A percentile compares a stretch with the other conserved stretches of the same genome.
Conservation (phyloP, 202 grass and related monocot genomes). For the Eragrostis tef region DNA sequence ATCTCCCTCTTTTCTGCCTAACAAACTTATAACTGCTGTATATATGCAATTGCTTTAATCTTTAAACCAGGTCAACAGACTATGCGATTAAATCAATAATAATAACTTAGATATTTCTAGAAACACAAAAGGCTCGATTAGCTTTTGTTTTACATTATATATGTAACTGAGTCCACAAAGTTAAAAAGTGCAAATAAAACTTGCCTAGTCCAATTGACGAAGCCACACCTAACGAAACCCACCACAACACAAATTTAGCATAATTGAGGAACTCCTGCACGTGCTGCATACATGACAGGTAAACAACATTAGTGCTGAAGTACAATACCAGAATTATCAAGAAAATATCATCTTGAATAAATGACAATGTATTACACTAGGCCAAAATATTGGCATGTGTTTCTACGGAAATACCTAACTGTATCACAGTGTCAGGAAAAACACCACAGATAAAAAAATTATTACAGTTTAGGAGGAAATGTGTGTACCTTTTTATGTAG, state of each 20-base stretch:
- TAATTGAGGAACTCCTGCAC: slow-evolving; percentile 82
- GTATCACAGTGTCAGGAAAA: slow-evolving; percentile 29
- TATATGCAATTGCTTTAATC: background rate
- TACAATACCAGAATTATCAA: background rate
- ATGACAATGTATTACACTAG: background rate
- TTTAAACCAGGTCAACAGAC: slow-evolving; percentile 1
- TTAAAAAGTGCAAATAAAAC: slow-evolving; percentile 42
- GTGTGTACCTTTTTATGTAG: slow-evolving; percentile 74
- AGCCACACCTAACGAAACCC: slow-evolving; percentile 85
- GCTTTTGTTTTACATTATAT: slow-evolving; percentile 16
- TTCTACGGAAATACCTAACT: slow-evolving; percentile 3
- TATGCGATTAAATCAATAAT: background rate
- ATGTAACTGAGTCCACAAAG: slow-evolving; percentile 12
- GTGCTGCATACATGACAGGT: slow-evolving; percentile 64
- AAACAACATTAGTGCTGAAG: slow-evolving; percentile 45
- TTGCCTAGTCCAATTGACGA: slow-evolving; percentile 95
- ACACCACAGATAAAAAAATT: slow-evolving; percentile 7
- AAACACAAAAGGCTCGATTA: slow-evolving; percentile 2
- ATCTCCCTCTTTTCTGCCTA: background rate
- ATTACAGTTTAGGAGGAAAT: background rate
- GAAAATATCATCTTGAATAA: background rate
- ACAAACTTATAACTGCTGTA: background rate
- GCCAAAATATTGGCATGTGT: background rate
- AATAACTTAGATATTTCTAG: background rate
- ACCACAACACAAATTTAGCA: slow-evolving; percentile 83